Evolutionary conservation across 2,329 filamentous ascomycete genomes (phyloP).

Genomic region (Botrytis byssoidea): DNA sequence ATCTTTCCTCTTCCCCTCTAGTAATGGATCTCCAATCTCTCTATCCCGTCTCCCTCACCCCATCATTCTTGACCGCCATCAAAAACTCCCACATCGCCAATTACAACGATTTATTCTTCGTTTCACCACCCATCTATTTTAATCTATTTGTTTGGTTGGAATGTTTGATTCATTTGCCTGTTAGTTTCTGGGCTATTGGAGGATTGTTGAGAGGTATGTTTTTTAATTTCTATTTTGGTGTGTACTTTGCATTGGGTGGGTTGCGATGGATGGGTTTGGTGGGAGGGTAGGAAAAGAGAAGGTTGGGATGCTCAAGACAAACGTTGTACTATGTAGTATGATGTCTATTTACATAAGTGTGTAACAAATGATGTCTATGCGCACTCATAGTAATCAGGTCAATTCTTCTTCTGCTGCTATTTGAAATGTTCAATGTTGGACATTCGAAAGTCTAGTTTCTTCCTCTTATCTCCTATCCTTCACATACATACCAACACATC

Average conservation of each 20-base stretch:
- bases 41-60: slow-evolving; percentile 53
- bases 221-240: neutral
- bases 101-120: slow-evolving; percentile 64
- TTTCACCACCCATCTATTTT: slow-evolving; percentile 59
- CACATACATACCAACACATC: neutral
- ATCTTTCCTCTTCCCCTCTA: slow-evolving; percentile 36
- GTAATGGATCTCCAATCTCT: slow-evolving; percentile 60
- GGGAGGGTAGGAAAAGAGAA: neutral
- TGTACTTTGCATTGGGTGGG: neutral
- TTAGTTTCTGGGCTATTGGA: slow-evolving; percentile 59
- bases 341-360: neutral
- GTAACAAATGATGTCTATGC: neutral
- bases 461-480: neutral
- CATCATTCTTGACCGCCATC: slow-evolving; percentile 48
- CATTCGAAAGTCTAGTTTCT: neutral
- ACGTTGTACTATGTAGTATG: neutral
- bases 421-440: neutral
- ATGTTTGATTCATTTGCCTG: slow-evolving; percentile 57
- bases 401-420: neutral
- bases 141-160: slow-evolving; percentile 57
- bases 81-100: slow-evolving; percentile 58
- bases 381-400: neutral
- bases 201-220: slow-evolving; percentile 51
- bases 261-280: neutral
- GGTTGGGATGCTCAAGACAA: neutral